Conservation (phyloP, 2,329 filamentous ascomycete species). For the Amauroascus verrucosus region DNA sequence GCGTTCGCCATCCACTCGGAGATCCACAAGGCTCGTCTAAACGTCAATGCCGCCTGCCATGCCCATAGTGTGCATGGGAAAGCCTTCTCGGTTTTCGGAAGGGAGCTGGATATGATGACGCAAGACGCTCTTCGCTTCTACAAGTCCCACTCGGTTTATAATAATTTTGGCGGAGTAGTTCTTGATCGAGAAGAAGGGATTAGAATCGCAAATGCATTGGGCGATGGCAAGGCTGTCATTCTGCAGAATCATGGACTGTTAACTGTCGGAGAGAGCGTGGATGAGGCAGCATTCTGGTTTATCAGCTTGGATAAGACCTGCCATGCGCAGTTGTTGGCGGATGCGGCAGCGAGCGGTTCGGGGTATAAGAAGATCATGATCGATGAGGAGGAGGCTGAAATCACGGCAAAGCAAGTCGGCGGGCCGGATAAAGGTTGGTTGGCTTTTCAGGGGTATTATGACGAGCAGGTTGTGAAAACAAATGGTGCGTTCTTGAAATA, state of each 20-base stretch:
- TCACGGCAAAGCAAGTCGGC: constrained; percentile 20
- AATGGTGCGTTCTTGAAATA: constrained; percentile 40
- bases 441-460: constrained; percentile 45
- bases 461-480: constrained; percentile 44
- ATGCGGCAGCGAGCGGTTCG: constrained; percentile 43
- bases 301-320: constrained; percentile 59
- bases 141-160: background rate
- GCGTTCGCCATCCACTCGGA: constrained; percentile 41
- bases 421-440: constrained; percentile 44
- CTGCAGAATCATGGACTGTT: constrained; percentile 34
- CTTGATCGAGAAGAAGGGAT: constrained; percentile 37
- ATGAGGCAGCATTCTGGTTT: constrained; percentile 63
- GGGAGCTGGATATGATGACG: constrained; percentile 35
- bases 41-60: constrained; percentile 39
- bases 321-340: constrained; percentile 56
- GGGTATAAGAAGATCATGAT: constrained; percentile 22
- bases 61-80: constrained; percentile 38
- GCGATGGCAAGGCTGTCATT: constrained; percentile 18
- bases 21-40: constrained; percentile 38
- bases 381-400: constrained; percentile 20
- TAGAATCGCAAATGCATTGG: constrained; percentile 31
- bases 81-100: constrained; percentile 33
- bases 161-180: constrained; percentile 30
- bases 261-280: constrained; percentile 58
- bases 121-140: constrained; percentile 24